Conservation (phyloP, 176 grass and related monocot genomes). For the Cenchrus purpureus region DNA sequence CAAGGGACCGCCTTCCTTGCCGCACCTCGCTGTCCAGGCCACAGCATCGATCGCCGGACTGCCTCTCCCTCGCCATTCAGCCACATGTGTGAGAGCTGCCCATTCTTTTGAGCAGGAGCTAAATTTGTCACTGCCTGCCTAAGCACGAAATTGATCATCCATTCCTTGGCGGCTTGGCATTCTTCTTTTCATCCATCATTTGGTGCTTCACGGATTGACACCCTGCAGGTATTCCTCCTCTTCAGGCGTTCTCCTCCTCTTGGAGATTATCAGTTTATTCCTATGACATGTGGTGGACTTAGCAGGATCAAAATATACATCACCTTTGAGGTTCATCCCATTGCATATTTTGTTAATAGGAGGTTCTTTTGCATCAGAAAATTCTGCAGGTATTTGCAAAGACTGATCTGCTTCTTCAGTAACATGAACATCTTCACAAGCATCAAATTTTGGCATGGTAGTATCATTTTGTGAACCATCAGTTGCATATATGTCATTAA, state of each 20-base stretch:
- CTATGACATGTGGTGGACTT: slow-evolving; percentile 36
- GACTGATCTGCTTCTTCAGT: background rate
- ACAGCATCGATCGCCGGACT: background rate
- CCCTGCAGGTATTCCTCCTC: slow-evolving; percentile 68
- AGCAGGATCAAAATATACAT: slow-evolving; percentile 50
- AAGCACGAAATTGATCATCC: slow-evolving; percentile 92
- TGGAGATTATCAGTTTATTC: slow-evolving; percentile 57
- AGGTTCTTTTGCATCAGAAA: slow-evolving; percentile 23
- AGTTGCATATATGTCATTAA: background rate
- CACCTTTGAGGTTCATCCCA: slow-evolving; percentile 58
- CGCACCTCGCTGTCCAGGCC: too few relatives aligned
- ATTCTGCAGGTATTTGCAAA: slow-evolving; percentile 33
- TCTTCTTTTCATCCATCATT: slow-evolving; percentile 82
- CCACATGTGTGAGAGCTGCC: too few relatives aligned
- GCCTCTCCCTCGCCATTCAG: slow-evolving; percentile 57
- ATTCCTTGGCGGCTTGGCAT: slow-evolving; percentile 70
- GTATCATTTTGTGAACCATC: background rate
- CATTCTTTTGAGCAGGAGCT: slow-evolving; percentile 61
- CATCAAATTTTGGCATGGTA: background rate
- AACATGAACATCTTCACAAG: slow-evolving; percentile 16
- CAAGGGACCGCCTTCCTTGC: too few relatives aligned
- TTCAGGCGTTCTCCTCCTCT: slow-evolving; percentile 58
- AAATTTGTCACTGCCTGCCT: slow-evolving; percentile 66
- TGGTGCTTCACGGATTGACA: slow-evolving; percentile 94
- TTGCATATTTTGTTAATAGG: slow-evolving; percentile 61